phyloP scores from a whole-genome alignment of 495 filamentous ascomycete species.

The Cercophora scortea region DNA sequence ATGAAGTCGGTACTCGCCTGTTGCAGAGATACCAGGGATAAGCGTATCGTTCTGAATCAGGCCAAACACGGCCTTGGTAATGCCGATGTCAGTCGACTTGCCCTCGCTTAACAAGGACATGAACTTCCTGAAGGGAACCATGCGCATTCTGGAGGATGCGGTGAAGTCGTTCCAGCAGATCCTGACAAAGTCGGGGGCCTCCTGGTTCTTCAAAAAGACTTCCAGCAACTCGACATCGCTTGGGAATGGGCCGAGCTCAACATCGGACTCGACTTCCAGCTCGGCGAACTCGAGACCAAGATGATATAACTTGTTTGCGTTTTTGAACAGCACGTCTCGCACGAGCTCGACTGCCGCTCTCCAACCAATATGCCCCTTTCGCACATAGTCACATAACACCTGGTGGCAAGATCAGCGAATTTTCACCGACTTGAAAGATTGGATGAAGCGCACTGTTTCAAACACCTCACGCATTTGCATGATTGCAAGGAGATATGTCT shows the following conservation, averaged over 20 bases:
- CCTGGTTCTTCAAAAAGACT: conserved; percentile 59
- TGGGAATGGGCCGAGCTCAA: conserved; percentile 7
- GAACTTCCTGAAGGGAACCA: conserved; percentile 63
- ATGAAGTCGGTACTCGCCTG: conserved; percentile 53
- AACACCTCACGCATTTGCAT: conserved; percentile 71
- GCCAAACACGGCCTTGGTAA: conserved; percentile 46
- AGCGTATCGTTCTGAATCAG: conserved; percentile 52
- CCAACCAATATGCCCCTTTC: conserved; percentile 46
- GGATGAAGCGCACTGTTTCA: conserved; percentile 41
- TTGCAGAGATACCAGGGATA: conserved; percentile 32
- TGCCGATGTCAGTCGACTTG: conserved; percentile 41
- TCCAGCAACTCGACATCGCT: conserved; percentile 36
- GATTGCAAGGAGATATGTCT: conserved; percentile 73
- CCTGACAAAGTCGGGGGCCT: conserved; percentile 59
- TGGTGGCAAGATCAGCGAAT: conserved; percentile 13
- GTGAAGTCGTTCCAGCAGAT: conserved; percentile 80
- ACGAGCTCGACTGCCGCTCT: conserved; percentile 50
- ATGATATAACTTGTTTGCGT: conserved; percentile 60
- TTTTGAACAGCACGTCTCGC: conserved; percentile 59
- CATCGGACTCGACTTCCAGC: conserved; percentile 14
- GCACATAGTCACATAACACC: conserved; percentile 57
- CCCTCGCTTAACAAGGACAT: conserved; percentile 45
- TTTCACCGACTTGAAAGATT: not conserved
- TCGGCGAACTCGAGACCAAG: conserved; percentile 39
- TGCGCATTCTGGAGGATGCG: conserved; percentile 54